These are phyloP conservation scores for Crithidia sp. DNA, from an alignment of 208 protist species.

Conservation along the genomic window DNA sequence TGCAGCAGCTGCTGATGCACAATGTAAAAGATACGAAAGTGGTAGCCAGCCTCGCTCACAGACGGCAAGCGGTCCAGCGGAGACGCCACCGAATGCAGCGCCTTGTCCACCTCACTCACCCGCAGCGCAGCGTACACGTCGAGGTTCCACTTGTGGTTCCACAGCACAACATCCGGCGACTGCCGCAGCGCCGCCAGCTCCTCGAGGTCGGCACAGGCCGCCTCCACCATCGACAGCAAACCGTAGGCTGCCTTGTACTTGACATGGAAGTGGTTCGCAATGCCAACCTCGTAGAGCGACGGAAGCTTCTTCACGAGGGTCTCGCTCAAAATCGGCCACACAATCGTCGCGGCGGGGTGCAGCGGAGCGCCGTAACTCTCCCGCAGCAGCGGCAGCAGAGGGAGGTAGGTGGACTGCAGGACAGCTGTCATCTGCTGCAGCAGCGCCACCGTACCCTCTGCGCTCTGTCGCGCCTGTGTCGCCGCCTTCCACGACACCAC, in stretches of 20 bases:
- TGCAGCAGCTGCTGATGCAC: conserved; percentile 35
- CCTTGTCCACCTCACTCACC: conserved; percentile 55
- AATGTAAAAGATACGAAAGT: conserved; percentile 33
- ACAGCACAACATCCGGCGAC: conserved; percentile 73
- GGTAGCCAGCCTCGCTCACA: conserved; percentile 15
- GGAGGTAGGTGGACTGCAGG: conserved; percentile 42
- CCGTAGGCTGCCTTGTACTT: conserved; percentile 73
- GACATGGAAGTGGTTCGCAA: conserved; percentile 76
- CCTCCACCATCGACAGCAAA: conserved; percentile 60
- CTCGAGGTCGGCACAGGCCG: conserved; percentile 52
- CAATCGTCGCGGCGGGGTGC: conserved; percentile 55
- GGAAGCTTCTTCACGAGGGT: conserved; percentile 81
- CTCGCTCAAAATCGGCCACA: conserved; percentile 85
- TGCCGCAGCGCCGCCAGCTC: conserved; percentile 62
- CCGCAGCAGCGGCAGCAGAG: conserved; percentile 61
- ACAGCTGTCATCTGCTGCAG: conserved; percentile 49
- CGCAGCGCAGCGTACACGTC: conserved; percentile 84
- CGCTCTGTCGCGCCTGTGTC: conserved; percentile 73
- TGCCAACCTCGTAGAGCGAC: conserved; percentile 73
- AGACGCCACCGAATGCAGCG: conserved; percentile 31
- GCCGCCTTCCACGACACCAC: conserved; percentile 85
- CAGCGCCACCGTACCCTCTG: conserved; percentile 58
- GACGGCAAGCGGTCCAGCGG: conserved; percentile 28
- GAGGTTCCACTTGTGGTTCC: conserved; percentile 91
- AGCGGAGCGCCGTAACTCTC: conserved; percentile 47